Evolutionary conservation across 1,284 basidiomycete species (phyloP), one percentile per base, ranked within the genome.

Genomic region (Xanthoconium separans): DNA sequence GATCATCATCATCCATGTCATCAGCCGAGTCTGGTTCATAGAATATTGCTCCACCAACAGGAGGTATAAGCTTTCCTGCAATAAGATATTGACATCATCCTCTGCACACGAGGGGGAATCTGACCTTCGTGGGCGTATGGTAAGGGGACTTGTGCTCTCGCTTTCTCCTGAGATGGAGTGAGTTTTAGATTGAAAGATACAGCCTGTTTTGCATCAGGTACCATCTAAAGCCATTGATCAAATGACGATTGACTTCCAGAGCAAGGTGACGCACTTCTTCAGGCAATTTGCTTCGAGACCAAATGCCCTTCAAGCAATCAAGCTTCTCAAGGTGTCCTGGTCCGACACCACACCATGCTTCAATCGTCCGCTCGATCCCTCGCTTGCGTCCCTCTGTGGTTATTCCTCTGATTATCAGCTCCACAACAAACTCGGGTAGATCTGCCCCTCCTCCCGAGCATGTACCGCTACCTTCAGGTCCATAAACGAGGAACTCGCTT

Each of bases 21-120:
- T 94, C 91, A 33, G 88, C 91, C 18, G 90, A 91, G 65, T 93
- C 91, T 16, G 92, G 91, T 61, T 92, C 88, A 58, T 93, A 94
- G 51, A 81, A 68, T 36, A 85, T 85, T 15, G 74, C 73, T 9
- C 73, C 75, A 16, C 65, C 53, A 11, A 54, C 43, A 11, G 55
- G 52, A 46, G 55, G 44, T 3, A n/a, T 3, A 3, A 18, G 42
- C 61, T 68, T 65, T 13, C 73, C 75, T 73, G 55, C 13, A 43
- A 53, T 2, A 34, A 8, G 33, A 27, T n/a, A 37, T 59, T 53
- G 34, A 51, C 16, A 52, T 53, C 16, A 20, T 34, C 27, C 18
- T 37, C 46, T 34, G n/a, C 34, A 49, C 37, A 52, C 5, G 12
- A 30, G 44, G 42, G 40, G 41, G 10, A 53, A 13, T n/a, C 69